Evolutionary conservation across 2,329 filamentous ascomycete species (phyloP).

Genomic region (Lasiodiplodia sp.): DNA sequence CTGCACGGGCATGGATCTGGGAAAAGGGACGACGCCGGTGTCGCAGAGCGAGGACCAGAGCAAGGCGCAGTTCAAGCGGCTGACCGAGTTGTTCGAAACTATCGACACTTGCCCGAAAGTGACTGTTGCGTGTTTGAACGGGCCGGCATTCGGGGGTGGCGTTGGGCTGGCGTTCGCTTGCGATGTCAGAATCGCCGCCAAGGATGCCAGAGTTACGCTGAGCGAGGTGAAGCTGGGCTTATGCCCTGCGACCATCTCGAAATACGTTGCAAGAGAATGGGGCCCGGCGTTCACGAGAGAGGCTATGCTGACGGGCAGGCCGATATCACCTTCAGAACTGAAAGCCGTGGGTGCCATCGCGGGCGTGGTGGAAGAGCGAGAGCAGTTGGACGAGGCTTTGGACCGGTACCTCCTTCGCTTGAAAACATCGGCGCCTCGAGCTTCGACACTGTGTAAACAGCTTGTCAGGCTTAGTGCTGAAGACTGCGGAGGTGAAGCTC

Average conservation of each 20-base stretch:
- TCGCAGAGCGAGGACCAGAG: not conserved
- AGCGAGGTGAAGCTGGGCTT: constrained; percentile 52
- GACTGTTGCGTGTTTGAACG: constrained; percentile 53
- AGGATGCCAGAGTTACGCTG: constrained; percentile 40
- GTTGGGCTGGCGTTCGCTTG: constrained; percentile 54
- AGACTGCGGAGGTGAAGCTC: not conserved
- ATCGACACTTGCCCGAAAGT: constrained; percentile 52
- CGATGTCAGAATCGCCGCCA: constrained; percentile 45
- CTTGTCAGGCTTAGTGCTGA: not conserved
- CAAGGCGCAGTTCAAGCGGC: constrained; percentile 8
- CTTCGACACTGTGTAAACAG: not conserved
- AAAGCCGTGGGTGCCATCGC: constrained; percentile 36
- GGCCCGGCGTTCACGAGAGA: constrained; percentile 47
- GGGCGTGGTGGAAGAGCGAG: constrained; percentile 34
- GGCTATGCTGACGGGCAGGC: constrained; percentile 48
- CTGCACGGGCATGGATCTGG: constrained; percentile 53
- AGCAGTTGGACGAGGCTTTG: constrained; percentile 32
- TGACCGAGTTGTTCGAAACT: constrained; percentile 44
- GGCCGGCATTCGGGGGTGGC: constrained; percentile 54
- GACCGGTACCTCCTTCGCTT: constrained; percentile 38
- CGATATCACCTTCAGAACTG: constrained; percentile 41
- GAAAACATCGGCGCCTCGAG: constrained; percentile 2
- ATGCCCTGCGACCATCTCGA: constrained; percentile 50
- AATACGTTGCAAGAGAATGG: constrained; percentile 51
- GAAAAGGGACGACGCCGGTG: constrained; percentile 35